Evolutionary conservation across 768 basidiomycete genomes (phyloP), one percentile per base, ranked within the genome.

Genomic region (Rhizopogon sp.): DNA sequence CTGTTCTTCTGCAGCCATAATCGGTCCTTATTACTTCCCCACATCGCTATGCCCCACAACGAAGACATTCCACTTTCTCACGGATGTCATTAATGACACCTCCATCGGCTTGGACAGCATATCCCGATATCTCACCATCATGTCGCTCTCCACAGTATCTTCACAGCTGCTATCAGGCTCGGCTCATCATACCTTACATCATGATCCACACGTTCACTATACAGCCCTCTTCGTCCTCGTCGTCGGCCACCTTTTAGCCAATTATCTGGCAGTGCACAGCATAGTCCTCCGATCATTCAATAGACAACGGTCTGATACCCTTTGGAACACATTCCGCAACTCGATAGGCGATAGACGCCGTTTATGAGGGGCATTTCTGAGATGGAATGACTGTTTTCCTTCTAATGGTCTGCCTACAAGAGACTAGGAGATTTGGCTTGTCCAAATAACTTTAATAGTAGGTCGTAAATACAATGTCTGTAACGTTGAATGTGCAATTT

Each of bases 1-100:
- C 33, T 25, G 20, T 37, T 11, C 31, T n/a, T 33, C 39, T 50
- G 8, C 56, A 87, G 87, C 86, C 7, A 87, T 88, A 43, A 58
- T 81, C 5, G 80, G 75, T 3, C 87, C 81, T 1, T 84, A 85
- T 62, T 72, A 76, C 41, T 69, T 87, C 17, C 85, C 87, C 2
- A 81, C 85, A 0, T 82, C 79, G 0, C 76, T 88, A 3, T 81
- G 76, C 33, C 83, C 87, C 3, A 85, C 88, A 69, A 83, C 84
- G 1, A 89, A 88, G 65, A 82, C 75, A 0, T 88, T 84, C 58
- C 79, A 85, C 13, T 72, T 86, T 47, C 72, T 85, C 25, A 86
- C 85, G 0, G 86, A 88, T 60, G 72, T 87, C 13, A 70, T 85
- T 56, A 87, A 87, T 56, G 85, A 88, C 56, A 66, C 74, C 0